phyloP scores from a whole-genome alignment of 108 stramenopile genomes.

The Cyclotella kingstonii region DNA sequence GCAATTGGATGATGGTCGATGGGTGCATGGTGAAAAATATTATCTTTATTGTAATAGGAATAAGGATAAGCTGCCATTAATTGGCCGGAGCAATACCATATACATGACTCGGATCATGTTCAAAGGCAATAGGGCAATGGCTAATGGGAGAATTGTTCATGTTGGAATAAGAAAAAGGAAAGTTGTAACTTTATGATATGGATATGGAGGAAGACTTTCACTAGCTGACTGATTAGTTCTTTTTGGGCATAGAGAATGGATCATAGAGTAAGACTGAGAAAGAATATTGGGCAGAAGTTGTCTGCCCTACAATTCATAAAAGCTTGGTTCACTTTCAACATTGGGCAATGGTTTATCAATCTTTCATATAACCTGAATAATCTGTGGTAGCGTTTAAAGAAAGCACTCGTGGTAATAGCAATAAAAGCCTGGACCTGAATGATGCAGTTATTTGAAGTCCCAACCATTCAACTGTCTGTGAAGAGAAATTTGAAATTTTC shows the following conservation, averaged over 20 bases:
- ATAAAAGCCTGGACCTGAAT: too few species aligned
- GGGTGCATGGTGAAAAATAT: too few species aligned
- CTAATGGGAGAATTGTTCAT: not conserved
- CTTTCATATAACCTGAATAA: conserved; percentile 8
- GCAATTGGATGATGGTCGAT: too few species aligned
- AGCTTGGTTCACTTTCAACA: conserved; percentile 23
- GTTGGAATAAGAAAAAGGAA: not conserved
- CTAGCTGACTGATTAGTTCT: not conserved
- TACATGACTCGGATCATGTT: not conserved
- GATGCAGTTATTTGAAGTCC: too few species aligned
- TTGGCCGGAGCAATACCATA: too few species aligned
- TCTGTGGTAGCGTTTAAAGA: conserved; percentile 8
- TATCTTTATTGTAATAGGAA: not conserved
- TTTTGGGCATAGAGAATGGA: too few species aligned
- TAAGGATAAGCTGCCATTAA: not conserved
- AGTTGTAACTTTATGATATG: not conserved
- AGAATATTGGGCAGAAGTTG: conserved; percentile 15
- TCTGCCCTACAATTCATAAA: conserved; percentile 8
- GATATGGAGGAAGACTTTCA: not conserved
- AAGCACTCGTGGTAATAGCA: too few species aligned
- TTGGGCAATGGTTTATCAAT: conserved; percentile 6
- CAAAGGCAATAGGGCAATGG: not conserved
- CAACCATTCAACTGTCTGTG: conserved; percentile 9
- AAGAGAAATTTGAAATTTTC: too few species aligned
- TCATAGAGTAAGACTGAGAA: too few species aligned